A percentile compares a stretch with the other conserved stretches of the same genome.
Conservation (phyloP, 176 grass and related monocot species). For the Bolboschoenus planiculmis region DNA sequence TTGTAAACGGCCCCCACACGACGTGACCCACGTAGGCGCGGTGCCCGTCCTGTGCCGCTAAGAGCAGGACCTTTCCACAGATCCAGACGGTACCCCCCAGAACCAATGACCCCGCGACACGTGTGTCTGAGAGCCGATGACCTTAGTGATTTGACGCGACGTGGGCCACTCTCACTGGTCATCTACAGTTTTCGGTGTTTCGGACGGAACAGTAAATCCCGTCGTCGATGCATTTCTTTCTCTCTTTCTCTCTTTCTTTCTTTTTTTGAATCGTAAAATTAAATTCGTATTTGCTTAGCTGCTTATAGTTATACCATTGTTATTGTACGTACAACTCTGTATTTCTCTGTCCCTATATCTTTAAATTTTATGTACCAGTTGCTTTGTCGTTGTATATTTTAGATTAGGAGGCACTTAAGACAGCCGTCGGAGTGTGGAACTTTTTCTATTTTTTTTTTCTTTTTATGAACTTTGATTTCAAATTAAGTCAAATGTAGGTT, state of each 20-base stretch:
- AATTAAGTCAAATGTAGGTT: neutral
- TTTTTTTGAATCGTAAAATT: neutral
- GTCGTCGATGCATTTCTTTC: neutral
- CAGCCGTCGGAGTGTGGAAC: no score
- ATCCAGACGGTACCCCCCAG: neutral
- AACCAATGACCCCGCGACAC: neutral
- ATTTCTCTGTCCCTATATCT: neutral
- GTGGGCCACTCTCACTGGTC: neutral
- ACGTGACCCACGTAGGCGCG: conserved; percentile 38
- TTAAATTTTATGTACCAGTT: neutral
- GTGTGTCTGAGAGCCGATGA: neutral
- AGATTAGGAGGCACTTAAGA: neutral
- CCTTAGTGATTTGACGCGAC: neutral
- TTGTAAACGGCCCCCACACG: neutral
- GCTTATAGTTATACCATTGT: neutral
- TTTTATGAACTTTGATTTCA: neutral
- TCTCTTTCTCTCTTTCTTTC: neutral
- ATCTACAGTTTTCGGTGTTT: neutral
- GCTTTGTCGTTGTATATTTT: neutral
- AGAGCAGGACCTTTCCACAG: neutral
- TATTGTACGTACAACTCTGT: neutral
- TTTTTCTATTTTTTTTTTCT: no score
- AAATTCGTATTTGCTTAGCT: neutral
- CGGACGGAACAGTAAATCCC: neutral
- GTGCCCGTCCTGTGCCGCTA: conserved; percentile 1